Evolutionary conservation across 306 rosid species (phyloP), one percentile per base, ranked within the genome.

Genomic region (Purshia tridentata): DNA sequence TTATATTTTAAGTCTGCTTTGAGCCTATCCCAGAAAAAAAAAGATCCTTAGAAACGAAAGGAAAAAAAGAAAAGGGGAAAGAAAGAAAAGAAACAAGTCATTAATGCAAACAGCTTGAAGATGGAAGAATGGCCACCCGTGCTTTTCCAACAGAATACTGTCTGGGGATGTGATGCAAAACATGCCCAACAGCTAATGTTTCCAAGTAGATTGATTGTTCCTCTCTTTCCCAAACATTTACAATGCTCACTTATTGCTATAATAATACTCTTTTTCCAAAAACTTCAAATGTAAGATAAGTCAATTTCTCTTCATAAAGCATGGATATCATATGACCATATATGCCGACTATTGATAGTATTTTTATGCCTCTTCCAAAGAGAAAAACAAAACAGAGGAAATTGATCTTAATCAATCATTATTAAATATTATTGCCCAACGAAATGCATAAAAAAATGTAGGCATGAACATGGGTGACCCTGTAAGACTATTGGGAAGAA

Each of bases 111-210:
- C 23, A 51, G 59, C 56, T 74, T 35, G 42, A 3, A 13, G 42
- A 52, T 52, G 69, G 73, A 70, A 58, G 61, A 51, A 10, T 48
- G 46, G 22, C 63, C 6, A 53, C 62, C 37, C 76, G 67, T 80
- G 69, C 72, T 65, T 23, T 29, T 62, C 45, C 29, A 63, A 67
- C 61, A 67, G 58, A 35, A 70, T 13, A 29, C 11, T 62, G 66
- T 56, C 72, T 78, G 74, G 53, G 35, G 2, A 29, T 29, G 35
- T 29, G 35, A 1, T 29, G 35, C 64, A 63, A 57, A 67, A 79
- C 64, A 66, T 41, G 64, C 74, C 78, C 58, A 79, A 67, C 78
- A 79, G n/a, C 65, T 55, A 78, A 66, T 69, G 61, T 80, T 75
- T 62, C 35, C 19, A 42, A 44, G 46, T 69, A 15, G 53, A 75